Percentiles rank a stretch among this genome's conserved stretches.
Conservation (phyloP, 2,329 filamentous ascomycete species). For the Claviceps sorghi region DNA sequence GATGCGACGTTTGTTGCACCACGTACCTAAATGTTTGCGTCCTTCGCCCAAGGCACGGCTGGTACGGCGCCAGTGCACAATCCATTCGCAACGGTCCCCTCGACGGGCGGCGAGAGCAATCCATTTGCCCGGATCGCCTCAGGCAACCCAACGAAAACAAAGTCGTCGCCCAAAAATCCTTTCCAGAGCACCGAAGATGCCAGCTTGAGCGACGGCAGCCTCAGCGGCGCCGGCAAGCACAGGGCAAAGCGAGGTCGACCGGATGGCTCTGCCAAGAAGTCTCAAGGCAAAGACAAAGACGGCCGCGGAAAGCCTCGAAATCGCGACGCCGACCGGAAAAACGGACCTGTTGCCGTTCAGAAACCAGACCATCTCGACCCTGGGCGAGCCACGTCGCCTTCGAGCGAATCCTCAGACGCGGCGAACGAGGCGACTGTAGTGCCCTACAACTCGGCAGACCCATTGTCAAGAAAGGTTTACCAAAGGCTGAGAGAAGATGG, state of each 20-base stretch:
- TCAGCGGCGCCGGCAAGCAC: conserved; percentile 10
- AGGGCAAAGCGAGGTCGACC: conserved; percentile 10
- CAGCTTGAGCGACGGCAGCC: conserved; percentile 13
- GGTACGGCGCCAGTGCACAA: conserved; percentile 21
- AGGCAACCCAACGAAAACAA: conserved; percentile 15
- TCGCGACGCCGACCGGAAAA: conserved; percentile 1
- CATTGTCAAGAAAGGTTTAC: conserved; percentile 35
- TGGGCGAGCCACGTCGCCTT: conserved; percentile 13
- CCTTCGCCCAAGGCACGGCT: conserved; percentile 21
- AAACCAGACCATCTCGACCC: conserved; percentile 5
- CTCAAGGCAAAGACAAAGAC: conserved; percentile 5
- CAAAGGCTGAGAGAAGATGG: conserved; percentile 39
- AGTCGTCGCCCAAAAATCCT: conserved; percentile 14
- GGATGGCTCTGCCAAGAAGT: conserved; percentile 10
- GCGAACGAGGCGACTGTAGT: conserved; percentile 2
- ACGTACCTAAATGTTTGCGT: conserved; percentile 24
- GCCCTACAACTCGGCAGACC: conserved; percentile 17
- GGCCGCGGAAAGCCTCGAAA: conserved; percentile 2
- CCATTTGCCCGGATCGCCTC: conserved; percentile 19
- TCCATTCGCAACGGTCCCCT: conserved; percentile 17
- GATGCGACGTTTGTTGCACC: conserved; percentile 27
- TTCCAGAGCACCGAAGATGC: conserved; percentile 15
- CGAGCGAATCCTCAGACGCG: conserved; percentile 11
- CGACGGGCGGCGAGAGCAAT: conserved; percentile 1
- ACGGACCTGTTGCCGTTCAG: conserved; percentile 2